phyloP scores from a whole-genome alignment of 768 basidiomycete genomes.

The Russula vinacea region DNA sequence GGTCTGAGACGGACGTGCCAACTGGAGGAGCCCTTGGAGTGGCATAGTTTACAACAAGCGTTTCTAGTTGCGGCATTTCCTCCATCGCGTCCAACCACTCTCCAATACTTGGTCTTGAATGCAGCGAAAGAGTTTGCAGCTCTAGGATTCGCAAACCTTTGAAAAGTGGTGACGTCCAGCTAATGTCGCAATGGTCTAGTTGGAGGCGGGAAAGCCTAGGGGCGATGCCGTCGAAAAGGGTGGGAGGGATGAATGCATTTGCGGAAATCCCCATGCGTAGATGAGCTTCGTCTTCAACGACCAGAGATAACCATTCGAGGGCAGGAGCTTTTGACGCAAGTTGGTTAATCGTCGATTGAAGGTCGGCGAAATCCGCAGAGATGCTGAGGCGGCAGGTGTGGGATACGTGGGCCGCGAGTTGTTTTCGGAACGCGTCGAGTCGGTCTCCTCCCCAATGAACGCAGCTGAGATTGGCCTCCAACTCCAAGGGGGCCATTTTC shows the following conservation, averaged over 20 bases:
- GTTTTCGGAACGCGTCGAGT: neutral
- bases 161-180: neutral
- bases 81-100: conserved; percentile 3
- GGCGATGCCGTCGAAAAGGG: neutral
- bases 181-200: neutral
- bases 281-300: neutral
- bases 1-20: neutral
- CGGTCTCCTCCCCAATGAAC: neutral
- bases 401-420: conserved; percentile 6
- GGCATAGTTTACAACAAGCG: neutral
- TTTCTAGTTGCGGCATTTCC: neutral
- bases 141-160: neutral
- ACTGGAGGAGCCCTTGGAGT: neutral
- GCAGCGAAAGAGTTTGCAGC: neutral
- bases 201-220: conserved; percentile 1
- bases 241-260: neutral
- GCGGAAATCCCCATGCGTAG: neutral
- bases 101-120: neutral
- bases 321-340: conserved; percentile 2
- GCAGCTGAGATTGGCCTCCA: conserved; percentile 1
- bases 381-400: conserved; percentile 9
- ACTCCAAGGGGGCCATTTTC: conserved; percentile 13
- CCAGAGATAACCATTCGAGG: neutral
- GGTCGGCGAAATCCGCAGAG: neutral
- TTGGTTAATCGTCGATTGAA: neutral